Conservation (phyloP, 257 asterid species). For the Solanum etuberosum region DNA sequence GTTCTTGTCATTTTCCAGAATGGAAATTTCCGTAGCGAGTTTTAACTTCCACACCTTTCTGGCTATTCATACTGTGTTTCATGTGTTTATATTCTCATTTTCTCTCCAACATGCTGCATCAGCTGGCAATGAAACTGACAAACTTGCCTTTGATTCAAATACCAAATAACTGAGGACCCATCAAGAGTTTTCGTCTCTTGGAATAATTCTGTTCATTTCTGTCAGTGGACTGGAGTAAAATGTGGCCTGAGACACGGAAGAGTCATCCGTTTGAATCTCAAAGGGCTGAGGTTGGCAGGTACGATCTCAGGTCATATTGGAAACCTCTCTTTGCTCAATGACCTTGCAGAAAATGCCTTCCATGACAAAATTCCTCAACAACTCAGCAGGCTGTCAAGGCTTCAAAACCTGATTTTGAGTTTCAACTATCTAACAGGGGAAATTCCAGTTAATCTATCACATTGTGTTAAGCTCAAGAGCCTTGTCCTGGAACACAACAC, state of each 20-base stretch:
- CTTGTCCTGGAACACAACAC: conserved; percentile 20
- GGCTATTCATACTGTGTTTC: background rate
- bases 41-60: background rate
- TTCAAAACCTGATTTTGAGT: conserved; percentile 23
- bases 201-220: conserved; percentile 17
- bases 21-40: background rate
- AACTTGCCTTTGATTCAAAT: conserved; percentile 34
- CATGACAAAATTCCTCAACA: conserved; percentile 21
- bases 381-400: conserved; percentile 22
- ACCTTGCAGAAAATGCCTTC: conserved; percentile 26
- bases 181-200: conserved; percentile 16
- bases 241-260: conserved; percentile 11
- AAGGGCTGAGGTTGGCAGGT: too few species aligned
- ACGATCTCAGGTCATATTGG: conserved; percentile 22
- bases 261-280: conserved; percentile 14
- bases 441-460: conserved; percentile 21
- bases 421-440: too few species aligned
- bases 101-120: conserved; percentile 11
- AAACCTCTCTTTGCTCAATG: conserved; percentile 30
- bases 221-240: conserved; percentile 28
- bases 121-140: conserved; percentile 14
- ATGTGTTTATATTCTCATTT: background rate
- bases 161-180: conserved; percentile 30
- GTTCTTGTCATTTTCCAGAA: background rate
- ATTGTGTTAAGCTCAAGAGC: conserved; percentile 13